Conservation (phyloP, 495 filamentous ascomycete species). For the Pyrenopolyporus hunteri region DNA sequence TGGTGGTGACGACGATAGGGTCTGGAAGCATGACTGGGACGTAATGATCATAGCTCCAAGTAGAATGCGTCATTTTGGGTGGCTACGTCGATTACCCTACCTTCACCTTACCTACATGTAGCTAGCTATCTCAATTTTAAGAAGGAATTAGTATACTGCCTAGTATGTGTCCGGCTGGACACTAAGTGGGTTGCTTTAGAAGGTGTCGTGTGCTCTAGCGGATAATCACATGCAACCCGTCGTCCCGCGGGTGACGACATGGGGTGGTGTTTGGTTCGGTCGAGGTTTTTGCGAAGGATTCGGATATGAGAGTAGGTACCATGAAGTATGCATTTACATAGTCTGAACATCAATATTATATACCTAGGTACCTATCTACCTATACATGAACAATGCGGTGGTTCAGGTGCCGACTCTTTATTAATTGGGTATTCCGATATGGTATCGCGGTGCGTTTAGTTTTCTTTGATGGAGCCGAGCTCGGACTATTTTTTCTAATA, state of each 20-base stretch:
- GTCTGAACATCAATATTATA: too few relatives aligned
- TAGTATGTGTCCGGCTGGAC: too few relatives aligned
- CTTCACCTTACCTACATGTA: neutral
- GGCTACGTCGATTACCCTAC: neutral
- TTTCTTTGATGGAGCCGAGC: neutral
- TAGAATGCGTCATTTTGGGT: conserved; percentile 25
- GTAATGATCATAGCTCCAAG: conserved; percentile 10
- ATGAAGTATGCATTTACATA: neutral
- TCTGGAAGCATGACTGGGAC: conserved; percentile 8
- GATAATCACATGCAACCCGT: conserved; percentile 36
- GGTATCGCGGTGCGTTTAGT: too few relatives aligned
- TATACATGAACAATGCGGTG: neutral
- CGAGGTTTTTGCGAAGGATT: conserved; percentile 8
- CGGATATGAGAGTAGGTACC: conserved; percentile 13
- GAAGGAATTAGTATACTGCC: too few relatives aligned
- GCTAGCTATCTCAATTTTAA: neutral
- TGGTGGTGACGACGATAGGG: conserved; percentile 20
- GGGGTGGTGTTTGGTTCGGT: neutral
- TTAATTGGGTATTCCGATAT: too few relatives aligned
- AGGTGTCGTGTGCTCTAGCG: conserved; percentile 35
- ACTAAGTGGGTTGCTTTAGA: too few relatives aligned
- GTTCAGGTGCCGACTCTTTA: neutral
- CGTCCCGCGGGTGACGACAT: conserved; percentile 25
- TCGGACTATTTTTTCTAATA: too few relatives aligned
- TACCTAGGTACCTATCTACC: neutral